Evolutionary conservation across 2,329 filamentous ascomycete species (phyloP).

Genomic region (Colletotrichum karsti): DNA sequence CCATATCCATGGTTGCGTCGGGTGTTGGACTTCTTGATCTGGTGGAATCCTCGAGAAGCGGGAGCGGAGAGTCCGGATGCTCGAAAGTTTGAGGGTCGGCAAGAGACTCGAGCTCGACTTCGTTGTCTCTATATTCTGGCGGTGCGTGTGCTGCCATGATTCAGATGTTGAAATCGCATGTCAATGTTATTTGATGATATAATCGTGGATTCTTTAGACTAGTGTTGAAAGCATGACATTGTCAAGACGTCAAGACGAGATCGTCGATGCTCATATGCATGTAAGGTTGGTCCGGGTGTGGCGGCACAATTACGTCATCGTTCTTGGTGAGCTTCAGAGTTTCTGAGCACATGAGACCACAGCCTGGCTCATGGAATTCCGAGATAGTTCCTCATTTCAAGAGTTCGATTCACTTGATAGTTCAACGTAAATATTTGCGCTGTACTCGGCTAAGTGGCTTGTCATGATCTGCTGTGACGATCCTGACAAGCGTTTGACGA

Average conservation of each 20-base stretch:
- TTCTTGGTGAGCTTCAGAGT: too few relatives aligned
- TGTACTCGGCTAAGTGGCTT: too few relatives aligned
- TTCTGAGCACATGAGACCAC: too few relatives aligned
- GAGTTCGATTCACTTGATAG: too few relatives aligned
- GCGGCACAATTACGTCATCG: too few relatives aligned
- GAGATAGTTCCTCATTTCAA: too few relatives aligned
- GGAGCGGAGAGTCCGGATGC: constrained; percentile 12
- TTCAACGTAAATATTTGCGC: too few relatives aligned
- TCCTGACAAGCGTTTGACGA: too few relatives aligned
- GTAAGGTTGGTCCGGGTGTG: not conserved
- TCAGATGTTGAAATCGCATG: not conserved
- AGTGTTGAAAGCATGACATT: not conserved
- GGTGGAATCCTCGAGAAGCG: not conserved
- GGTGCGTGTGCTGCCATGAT: not conserved
- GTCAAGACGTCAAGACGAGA: not conserved
- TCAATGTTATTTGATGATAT: not conserved
- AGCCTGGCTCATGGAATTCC: too few relatives aligned
- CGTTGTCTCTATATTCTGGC: constrained; percentile 1
- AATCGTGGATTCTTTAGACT: not conserved
- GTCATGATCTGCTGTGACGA: too few relatives aligned
- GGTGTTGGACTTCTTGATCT: fast-evolving
- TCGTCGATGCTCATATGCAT: not conserved
- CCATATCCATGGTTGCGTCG: not conserved
- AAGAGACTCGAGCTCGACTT: constrained; percentile 14
- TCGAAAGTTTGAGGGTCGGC: not conserved